Percentiles rank a stretch among this genome's conserved stretches.
Conservation (phyloP, 2,329 filamentous ascomycete species). For the Leptographium flavum region DNA sequence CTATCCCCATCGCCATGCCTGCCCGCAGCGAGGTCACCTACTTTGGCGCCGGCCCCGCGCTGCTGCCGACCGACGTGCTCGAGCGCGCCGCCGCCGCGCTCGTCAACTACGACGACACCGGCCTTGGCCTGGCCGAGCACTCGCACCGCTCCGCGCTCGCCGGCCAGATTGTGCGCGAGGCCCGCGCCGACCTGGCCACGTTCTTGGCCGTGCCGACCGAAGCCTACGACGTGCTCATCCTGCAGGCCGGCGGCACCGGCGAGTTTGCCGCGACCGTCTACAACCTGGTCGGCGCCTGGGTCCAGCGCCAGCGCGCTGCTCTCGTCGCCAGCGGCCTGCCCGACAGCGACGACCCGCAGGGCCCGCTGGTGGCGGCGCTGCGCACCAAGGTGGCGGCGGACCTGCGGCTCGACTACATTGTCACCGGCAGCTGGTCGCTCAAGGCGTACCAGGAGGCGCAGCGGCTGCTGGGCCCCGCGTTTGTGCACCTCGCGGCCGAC, state of each 20-base stretch:
- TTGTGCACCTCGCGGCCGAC: slow-evolving; percentile 83
- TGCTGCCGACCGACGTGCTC: slow-evolving; percentile 68
- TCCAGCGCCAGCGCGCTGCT: slow-evolving; percentile 47
- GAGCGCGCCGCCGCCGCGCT: slow-evolving; percentile 64
- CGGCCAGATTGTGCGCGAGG: slow-evolving; percentile 60
- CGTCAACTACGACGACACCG: slow-evolving; percentile 66
- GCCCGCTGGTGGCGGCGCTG: neutral
- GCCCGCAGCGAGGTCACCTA: slow-evolving; percentile 12
- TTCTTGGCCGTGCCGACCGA: slow-evolving; percentile 68
- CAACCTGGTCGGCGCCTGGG: slow-evolving; percentile 75
- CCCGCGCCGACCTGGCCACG: slow-evolving; percentile 57
- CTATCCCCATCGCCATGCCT: slow-evolving; percentile 12
- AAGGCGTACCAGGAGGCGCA: slow-evolving; percentile 78
- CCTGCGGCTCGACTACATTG: slow-evolving; percentile 74
- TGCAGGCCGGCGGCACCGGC: slow-evolving; percentile 75
- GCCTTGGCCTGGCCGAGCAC: slow-evolving; percentile 76
- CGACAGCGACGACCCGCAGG: neutral
- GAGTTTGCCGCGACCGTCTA: slow-evolving; percentile 75
- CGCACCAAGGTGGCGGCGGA: slow-evolving; percentile 31
- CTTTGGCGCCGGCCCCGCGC: slow-evolving; percentile 84
- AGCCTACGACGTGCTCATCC: slow-evolving; percentile 80
- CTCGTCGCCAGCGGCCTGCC: slow-evolving; percentile 10
- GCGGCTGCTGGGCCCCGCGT: slow-evolving; percentile 60
- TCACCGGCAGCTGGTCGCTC: slow-evolving; percentile 81
- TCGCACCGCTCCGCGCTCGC: slow-evolving; percentile 76